Evolutionary conservation across 768 basidiomycete genomes (phyloP).

Genomic region (Coprinopsis strossmayeri): DNA sequence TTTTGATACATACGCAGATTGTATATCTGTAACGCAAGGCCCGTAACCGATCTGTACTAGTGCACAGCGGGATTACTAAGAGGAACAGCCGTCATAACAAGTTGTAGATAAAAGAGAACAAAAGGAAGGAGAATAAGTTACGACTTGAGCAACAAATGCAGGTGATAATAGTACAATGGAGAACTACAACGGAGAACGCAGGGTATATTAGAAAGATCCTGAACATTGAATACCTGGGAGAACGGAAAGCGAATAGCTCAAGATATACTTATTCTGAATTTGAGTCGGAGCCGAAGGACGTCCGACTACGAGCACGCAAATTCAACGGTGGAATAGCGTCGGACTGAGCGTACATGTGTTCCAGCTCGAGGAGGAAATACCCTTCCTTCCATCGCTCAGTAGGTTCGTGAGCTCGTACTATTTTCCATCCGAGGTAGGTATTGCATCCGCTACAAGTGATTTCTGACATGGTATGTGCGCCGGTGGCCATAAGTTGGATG

Average conservation of each 20-base stretch:
- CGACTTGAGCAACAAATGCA: background rate
- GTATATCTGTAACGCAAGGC: too few relatives aligned
- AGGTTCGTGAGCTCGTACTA: constrained; percentile 47
- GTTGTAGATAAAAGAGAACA: too few relatives aligned
- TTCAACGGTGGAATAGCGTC: constrained; percentile 14
- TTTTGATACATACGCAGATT: too few relatives aligned
- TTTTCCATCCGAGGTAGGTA: constrained; percentile 57
- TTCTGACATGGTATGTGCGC: constrained; percentile 58
- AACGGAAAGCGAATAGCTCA: background rate
- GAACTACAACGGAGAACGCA: background rate
- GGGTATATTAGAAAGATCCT: background rate
- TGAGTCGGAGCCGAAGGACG: constrained; percentile 27
- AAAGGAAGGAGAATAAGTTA: too few relatives aligned
- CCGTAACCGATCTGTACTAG: background rate
- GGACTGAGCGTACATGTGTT: constrained; percentile 30
- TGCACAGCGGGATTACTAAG: background rate
- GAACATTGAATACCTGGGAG: background rate
- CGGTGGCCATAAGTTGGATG: constrained; percentile 55
- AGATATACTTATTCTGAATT: constrained; percentile 24
- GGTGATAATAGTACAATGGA: constrained; percentile 1
- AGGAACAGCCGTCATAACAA: too few relatives aligned
- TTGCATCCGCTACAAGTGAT: constrained; percentile 44
- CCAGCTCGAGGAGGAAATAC: constrained; percentile 51
- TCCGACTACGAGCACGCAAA: constrained; percentile 14
- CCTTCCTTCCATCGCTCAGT: constrained; percentile 63